Conservation (phyloP, 495 filamentous ascomycete species). For the Bathelium albidoporum region DNA sequence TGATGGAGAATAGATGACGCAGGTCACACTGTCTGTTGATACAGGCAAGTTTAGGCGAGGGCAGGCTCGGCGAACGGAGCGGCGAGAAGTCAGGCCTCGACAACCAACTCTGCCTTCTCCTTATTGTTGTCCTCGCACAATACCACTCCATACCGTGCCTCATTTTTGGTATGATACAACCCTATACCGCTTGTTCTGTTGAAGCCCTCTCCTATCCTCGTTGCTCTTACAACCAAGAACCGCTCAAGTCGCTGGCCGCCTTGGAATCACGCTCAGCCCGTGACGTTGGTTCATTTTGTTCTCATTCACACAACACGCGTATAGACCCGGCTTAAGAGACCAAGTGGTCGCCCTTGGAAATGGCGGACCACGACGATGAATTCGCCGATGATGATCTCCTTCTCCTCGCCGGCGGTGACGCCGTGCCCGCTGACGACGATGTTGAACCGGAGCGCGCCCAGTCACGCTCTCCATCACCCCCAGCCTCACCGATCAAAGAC, state of each 20-base stretch:
- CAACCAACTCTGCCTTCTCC: background rate
- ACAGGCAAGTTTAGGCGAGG: background rate
- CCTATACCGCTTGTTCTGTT: background rate
- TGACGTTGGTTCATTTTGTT: background rate
- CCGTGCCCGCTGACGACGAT: constrained; percentile 15
- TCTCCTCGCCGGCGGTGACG: constrained; percentile 21
- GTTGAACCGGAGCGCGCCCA: constrained; percentile 8
- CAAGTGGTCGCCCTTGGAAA: constrained; percentile 3
- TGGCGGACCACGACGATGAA: constrained; percentile 24
- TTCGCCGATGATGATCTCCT: constrained; percentile 21
- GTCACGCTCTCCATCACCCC: constrained; percentile 15
- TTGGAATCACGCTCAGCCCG: background rate
- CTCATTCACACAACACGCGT: background rate
- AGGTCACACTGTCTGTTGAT: no score
- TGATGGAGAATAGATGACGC: background rate
- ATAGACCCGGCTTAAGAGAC: no score
- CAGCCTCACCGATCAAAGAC: background rate
- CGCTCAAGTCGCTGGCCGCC: background rate
- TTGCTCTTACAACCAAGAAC: background rate
- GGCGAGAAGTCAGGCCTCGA: no score
- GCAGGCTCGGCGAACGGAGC: background rate
- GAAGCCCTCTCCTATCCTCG: background rate
- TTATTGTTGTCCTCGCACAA: constrained; percentile 2
- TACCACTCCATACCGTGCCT: background rate
- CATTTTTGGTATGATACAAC: background rate